Percentiles rank a stretch among this genome's conserved stretches.
phyloP scores from a whole-genome alignment of 23 red algal genomes.

The Agarophyton chilense region DNA sequence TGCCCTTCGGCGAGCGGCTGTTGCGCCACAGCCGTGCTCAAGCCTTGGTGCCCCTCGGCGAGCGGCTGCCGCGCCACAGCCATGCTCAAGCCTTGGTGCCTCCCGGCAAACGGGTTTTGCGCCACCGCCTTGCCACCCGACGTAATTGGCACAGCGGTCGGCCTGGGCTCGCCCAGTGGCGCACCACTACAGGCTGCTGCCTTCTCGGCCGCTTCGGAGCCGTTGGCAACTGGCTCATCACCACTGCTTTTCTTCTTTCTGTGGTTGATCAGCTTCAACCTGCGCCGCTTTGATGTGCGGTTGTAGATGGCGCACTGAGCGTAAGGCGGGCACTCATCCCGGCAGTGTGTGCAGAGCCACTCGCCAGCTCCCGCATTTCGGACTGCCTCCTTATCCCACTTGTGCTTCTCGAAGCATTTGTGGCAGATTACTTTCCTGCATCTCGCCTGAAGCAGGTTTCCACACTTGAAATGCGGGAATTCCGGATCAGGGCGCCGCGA shows the following conservation, averaged over 20 bases:
- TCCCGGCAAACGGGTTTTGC: too few relatives aligned
- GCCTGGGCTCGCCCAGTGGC: background rate
- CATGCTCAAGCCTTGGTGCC: too few relatives aligned
- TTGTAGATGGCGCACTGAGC: conserved; percentile 79
- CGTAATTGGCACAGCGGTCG: too few relatives aligned
- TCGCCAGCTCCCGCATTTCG: conserved; percentile 19
- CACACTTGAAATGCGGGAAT: conserved; percentile 53
- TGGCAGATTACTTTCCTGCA: conserved; percentile 79
- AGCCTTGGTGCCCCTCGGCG: too few relatives aligned
- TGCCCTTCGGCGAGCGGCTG: too few relatives aligned
- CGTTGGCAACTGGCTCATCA: background rate
- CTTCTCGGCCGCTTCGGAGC: too few relatives aligned
- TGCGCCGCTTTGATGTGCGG: conserved; percentile 66
- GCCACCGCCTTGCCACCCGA: too few relatives aligned
- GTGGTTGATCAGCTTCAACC: conserved; percentile 72
- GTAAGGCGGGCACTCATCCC: conserved; percentile 67
- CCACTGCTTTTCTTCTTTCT: conserved; percentile 47
- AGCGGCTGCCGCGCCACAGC: too few relatives aligned
- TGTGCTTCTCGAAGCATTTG: conserved; percentile 57
- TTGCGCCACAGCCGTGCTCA: too few relatives aligned
- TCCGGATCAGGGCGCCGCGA: conserved; percentile 26
- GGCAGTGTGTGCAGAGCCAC: conserved; percentile 84
- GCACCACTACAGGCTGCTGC: background rate
- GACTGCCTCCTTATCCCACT: conserved; percentile 24
- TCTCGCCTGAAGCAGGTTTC: conserved; percentile 46